Percentiles rank a stretch among this genome's conserved stretches.
Evolutionary conservation across 306 rosid genomes (phyloP).

Genomic region (Oemleria cerasiformis): DNA sequence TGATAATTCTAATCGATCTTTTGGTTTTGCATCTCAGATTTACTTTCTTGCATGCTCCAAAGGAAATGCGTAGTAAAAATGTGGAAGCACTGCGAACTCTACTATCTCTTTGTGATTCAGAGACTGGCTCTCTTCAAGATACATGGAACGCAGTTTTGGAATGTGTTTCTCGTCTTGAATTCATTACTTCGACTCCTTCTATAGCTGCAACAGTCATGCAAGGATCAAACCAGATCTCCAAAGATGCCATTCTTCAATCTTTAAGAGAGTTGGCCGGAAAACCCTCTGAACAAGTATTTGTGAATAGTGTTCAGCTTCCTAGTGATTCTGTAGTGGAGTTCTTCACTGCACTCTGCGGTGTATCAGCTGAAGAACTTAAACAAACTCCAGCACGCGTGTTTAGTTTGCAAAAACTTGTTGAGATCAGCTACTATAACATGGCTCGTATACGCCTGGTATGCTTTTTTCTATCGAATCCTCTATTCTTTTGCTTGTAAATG

Average conservation of each 20-base stretch:
- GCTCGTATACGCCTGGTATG: constrained; percentile 97
- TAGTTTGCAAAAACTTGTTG: constrained; percentile 99
- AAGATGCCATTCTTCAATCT: constrained; percentile 91
- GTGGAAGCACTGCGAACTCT: constrained; percentile 90
- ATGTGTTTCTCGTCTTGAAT: constrained; percentile 96
- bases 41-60: constrained; percentile 98
- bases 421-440: constrained; percentile 97
- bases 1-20: constrained; percentile 25
- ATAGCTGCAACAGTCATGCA: constrained; percentile 87
- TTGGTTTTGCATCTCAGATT: constrained; percentile 61
- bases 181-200: constrained; percentile 74
- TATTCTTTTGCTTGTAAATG: constrained; percentile 20
- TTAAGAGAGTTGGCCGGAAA: constrained; percentile 87
- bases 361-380: constrained; percentile 94
- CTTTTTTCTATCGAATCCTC: constrained; percentile 22
- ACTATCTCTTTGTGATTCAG: constrained; percentile 71
- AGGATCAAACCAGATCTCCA: constrained; percentile 97
- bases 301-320: constrained; percentile 88
- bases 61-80: constrained; percentile 99
- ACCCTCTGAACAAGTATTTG: constrained; percentile 96
- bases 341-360: constrained; percentile 96
- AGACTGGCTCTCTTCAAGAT: constrained; percentile 83
- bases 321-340: constrained; percentile 97
- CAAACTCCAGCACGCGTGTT: constrained; percentile 97
- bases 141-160: constrained; percentile 99